Evolutionary conservation across 2,329 filamentous ascomycete genomes (phyloP).

Genomic region (Raffaelea deltoideospora): DNA sequence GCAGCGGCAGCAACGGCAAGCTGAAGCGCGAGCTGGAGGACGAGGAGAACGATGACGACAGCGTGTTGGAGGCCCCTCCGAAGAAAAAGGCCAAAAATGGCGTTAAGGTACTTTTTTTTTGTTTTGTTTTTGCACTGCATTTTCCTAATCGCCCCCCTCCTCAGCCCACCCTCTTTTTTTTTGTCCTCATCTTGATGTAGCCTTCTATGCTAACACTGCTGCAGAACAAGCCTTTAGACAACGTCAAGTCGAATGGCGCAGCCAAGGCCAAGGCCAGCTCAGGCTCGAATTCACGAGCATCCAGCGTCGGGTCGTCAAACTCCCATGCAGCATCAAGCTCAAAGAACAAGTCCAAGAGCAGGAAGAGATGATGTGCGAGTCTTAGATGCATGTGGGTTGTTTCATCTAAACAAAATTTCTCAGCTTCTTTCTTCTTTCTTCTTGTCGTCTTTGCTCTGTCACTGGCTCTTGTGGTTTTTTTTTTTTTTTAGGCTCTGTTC

Average conservation of each 20-base stretch:
- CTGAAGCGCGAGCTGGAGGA: slow-evolving; percentile 64
- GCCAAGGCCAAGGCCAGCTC: slow-evolving; percentile 44
- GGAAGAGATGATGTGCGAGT: slow-evolving; percentile 5
- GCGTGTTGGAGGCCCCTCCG: slow-evolving; percentile 64
- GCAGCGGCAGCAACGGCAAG: slow-evolving; percentile 42
- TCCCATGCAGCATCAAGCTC: slow-evolving; percentile 32
- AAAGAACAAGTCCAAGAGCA: slow-evolving; percentile 10
- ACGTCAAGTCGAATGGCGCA: slow-evolving; percentile 49
- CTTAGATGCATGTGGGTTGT: background rate
- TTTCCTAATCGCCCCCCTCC: slow-evolving; percentile 1
- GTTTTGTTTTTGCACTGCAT: no score
- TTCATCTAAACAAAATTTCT: background rate
- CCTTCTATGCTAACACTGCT: background rate
- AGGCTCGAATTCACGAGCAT: slow-evolving; percentile 65
- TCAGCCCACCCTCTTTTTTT: background rate
- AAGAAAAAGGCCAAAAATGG: slow-evolving; percentile 92
- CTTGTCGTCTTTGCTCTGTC: background rate
- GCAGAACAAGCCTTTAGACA: slow-evolving; percentile 88
- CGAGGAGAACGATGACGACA: slow-evolving; percentile 73
- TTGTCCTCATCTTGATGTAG: no score
- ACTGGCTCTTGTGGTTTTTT: background rate
- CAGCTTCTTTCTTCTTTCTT: background rate
- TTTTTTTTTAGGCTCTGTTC: background rate
- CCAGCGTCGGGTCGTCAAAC: slow-evolving; percentile 67
- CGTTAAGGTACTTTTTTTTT: slow-evolving; percentile 50